phyloP scores from a whole-genome alignment of 257 asterid genomes.

The Ligustrum vulgare region DNA sequence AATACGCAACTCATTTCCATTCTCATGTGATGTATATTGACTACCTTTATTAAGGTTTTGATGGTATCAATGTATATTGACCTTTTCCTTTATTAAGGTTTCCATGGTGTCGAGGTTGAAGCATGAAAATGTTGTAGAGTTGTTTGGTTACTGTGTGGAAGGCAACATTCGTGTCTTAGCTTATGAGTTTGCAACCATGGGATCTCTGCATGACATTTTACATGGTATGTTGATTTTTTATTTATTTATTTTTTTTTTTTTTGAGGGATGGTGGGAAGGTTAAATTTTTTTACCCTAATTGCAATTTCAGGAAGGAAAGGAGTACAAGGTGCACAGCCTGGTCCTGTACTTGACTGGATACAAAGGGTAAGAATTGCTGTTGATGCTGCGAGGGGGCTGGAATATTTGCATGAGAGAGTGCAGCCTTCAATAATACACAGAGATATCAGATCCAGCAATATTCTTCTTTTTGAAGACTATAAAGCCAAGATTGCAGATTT shows the following conservation, averaged over 20 bases:
- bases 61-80: constrained; percentile 50
- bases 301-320: constrained; percentile 84
- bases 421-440: constrained; percentile 86
- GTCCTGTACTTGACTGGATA: constrained; percentile 97
- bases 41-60: not conserved
- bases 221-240: constrained; percentile 62
- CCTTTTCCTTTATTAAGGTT: constrained; percentile 50
- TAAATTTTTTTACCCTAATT: constrained; percentile 8
- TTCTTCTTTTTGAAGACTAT: constrained; percentile 89
- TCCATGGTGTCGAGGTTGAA: constrained; percentile 92
- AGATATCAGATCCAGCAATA: constrained; percentile 97
- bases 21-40: constrained; percentile 25
- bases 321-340: constrained; percentile 98
- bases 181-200: constrained; percentile 97
- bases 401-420: constrained; percentile 88
- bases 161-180: constrained; percentile 91
- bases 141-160: constrained; percentile 91
- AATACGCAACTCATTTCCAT: constrained; percentile 12
- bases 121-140: constrained; percentile 87
- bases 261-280: constrained; percentile 2
- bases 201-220: constrained; percentile 92
- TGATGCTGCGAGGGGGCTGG: constrained; percentile 97
- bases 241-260: constrained; percentile 17
- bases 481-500: constrained; percentile 93
- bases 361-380: constrained; percentile 94